phyloP scores from a whole-genome alignment of 305 asterid genomes.

The Striga hermonthica region DNA sequence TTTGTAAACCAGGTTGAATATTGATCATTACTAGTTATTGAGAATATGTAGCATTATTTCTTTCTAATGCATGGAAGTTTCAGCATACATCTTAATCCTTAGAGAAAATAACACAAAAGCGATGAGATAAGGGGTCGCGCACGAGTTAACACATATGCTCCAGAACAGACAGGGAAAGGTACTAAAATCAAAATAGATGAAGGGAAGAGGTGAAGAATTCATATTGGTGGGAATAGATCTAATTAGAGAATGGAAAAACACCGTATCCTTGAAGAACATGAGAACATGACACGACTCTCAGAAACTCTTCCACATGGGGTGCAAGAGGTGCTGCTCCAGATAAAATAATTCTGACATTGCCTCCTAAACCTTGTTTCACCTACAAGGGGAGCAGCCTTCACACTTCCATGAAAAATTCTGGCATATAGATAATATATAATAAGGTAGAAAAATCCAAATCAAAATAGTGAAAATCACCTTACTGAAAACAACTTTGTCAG shows the following conservation, averaged over 20 bases:
- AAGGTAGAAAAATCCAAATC: slow-evolving; percentile 24
- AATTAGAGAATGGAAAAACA: slow-evolving; percentile 34
- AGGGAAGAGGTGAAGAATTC: not conserved
- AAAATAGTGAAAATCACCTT: slow-evolving; percentile 48
- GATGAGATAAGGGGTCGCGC: slow-evolving; percentile 5
- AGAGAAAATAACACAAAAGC: slow-evolving; percentile 17
- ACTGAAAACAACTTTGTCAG: slow-evolving; percentile 73
- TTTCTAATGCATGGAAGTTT: slow-evolving; percentile 10
- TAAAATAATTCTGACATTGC: slow-evolving; percentile 70
- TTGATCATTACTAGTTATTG: not conserved
- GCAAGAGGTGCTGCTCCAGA: slow-evolving; percentile 98
- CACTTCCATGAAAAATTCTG: slow-evolving; percentile 23
- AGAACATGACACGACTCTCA: slow-evolving; percentile 72
- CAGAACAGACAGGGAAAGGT: not conserved
- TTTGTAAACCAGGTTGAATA: not conserved
- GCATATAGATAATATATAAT: not conserved
- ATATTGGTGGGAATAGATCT: slow-evolving; percentile 8
- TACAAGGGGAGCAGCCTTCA: slow-evolving; percentile 34
- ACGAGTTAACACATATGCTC: slow-evolving; percentile 2
- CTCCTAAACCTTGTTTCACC: slow-evolving; percentile 93
- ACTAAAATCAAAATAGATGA: not conserved
- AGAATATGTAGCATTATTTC: not conserved
- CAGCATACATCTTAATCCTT: slow-evolving; percentile 23
- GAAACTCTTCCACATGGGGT: slow-evolving; percentile 79
- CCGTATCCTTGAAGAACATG: slow-evolving; percentile 95